Base-by-base conservation (phyloP, 805 yeast genomes). In the Candida sithepensis region DNA sequence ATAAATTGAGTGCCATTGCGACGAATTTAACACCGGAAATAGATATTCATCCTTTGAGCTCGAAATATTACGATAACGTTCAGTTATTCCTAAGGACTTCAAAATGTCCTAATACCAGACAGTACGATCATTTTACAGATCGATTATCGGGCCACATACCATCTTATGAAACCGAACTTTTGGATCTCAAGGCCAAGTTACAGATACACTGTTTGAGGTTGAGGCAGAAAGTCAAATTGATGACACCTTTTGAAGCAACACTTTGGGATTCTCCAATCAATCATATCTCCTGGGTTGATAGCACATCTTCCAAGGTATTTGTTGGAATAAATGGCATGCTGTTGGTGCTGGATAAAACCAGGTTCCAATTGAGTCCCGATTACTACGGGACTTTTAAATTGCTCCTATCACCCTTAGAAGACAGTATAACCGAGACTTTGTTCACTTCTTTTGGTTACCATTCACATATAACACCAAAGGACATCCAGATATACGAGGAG, bases 241-340 rank as follows among this genome's bases (percentile, higher is more conserved):
- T 6, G 13, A 34, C 39, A 34, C 20, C 18, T n/a, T n/a, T n/a
- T n/a, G n/a, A n/a, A n/a, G n/a, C n/a, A n/a, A n/a, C n/a, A n/a
- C n/a, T n/a, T n/a, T n/a, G n/a, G n/a, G n/a, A n/a, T n/a, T n/a
- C n/a, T n/a, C n/a, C n/a, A n/a, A n/a, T n/a, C 20, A 22, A 36
- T 9, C 18, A 43, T 12, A n/a, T 43, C 12, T 36, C 41, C 5
- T 43, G 45, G 45, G 34, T 43, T n/a, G 8, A 14, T 13, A 8
- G 12, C 3, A 13, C 13, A 4, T 4, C n/a, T 8, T 16, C 16
- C 4, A 6, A 8, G 4, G 13, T 43, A 9, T 16, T 37, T 18
- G 21, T 43, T 24, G 45, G 41, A 16, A 22, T 16, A 39, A 22
- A 22, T 19, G 19, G 23, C 19, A 26, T 16, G 21, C 18, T 42